Evolutionary conservation across 371 early-diverging fungal genomes (phyloP), one percentile per base, ranked within the genome.

Genomic region (Saksenaea oblongispora): DNA sequence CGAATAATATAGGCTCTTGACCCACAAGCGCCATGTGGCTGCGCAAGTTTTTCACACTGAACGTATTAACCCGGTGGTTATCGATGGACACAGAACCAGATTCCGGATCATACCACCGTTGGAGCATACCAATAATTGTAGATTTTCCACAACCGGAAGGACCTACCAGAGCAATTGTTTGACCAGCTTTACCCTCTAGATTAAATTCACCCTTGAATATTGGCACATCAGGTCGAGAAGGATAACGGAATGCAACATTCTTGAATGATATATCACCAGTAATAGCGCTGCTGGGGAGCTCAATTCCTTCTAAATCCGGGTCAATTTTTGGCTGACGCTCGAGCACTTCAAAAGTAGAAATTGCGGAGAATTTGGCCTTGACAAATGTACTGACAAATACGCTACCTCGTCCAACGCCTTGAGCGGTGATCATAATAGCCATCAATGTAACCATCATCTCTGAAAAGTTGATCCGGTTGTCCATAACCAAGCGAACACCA

Each of bases 161-260:
- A 5, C 96, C 96, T 1, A 95, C 95, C 14, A 96, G 72, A 4
- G 95, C 96, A n/a, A 93, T 89, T 2, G 87, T 91, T 72, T 94
- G 84, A 35, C 93, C 93, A 4, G 87, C 81, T 59, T 81, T 72
- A 39, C 93, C 90, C 39, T 84, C 73, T 27, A 97, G 72, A 61
- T 87, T 84, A 64, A 98, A 72, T 41, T 76, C 74, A 31, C 92
- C 90, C 17, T 86, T 84, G 61, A 97, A 90, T 41, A 98, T 87
- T 47, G 78, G 73, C 44, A 91, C 81, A 65, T 91, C 83, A 9
- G 88, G 88, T 36, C 97, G 88, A 58, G 89, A 87, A 41, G 97
- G 97, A 36, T 66, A 66, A 13, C 76, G 75, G 80, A 96, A 96
- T 9, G 84, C 71, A 28, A 90, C 88, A 56, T 87, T 67, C 34